Evolutionary conservation across 441 rosid species (phyloP).

Genomic region (Mallotus japonicus): DNA sequence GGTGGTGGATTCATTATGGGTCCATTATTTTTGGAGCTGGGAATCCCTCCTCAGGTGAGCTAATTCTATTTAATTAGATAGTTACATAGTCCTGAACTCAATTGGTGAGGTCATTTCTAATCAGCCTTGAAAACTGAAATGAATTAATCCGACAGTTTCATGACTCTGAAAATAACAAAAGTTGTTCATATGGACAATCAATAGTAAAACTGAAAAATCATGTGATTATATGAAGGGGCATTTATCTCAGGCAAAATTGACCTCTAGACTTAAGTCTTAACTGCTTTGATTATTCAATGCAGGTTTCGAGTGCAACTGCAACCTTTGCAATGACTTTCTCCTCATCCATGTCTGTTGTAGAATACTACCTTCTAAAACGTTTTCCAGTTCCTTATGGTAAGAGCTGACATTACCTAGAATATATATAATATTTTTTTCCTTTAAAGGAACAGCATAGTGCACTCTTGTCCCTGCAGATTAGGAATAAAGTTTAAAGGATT

Average conservation of each 20-base stretch:
- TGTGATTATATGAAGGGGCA: too few relatives aligned
- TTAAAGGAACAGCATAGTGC: not conserved
- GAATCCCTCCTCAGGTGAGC: slow-evolving; percentile 70
- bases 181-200: too few relatives aligned
- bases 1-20: slow-evolving; percentile 76
- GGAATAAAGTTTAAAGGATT: not conserved
- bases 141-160: too few relatives aligned
- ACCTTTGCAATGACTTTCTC: slow-evolving; percentile 66
- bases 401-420: not conserved
- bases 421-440: not conserved
- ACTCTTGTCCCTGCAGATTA: not conserved
- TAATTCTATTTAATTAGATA: not conserved
- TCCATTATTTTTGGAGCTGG: slow-evolving; percentile 65
- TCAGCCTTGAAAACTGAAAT: too few relatives aligned
- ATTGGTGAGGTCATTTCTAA: too few relatives aligned
- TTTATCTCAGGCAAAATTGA: not conserved
- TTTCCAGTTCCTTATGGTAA: slow-evolving; percentile 60
- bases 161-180: too few relatives aligned
- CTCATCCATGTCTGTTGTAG: slow-evolving; percentile 68
- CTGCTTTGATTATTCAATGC: slow-evolving; percentile 20
- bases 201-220: not conserved
- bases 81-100: too few relatives aligned
- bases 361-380: slow-evolving; percentile 56
- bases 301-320: slow-evolving; percentile 75
- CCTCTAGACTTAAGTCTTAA: not conserved